These are phyloP conservation scores for Aspergillus avenaceus DNA, from an alignment of 495 filamentous ascomycete genomes.

Conservation along the genomic window DNA sequence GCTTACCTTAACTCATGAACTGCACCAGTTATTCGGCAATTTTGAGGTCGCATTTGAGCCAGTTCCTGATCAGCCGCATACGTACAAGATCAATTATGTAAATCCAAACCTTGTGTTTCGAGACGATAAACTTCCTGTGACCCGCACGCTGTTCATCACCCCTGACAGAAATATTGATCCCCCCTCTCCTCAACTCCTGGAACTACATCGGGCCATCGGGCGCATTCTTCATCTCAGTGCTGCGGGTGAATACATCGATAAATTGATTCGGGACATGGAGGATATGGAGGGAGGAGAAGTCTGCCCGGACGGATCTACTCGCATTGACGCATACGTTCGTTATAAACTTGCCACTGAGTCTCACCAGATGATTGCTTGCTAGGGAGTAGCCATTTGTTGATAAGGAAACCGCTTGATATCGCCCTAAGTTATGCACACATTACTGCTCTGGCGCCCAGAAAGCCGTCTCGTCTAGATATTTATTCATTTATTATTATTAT, in stretches of 20 bases:
- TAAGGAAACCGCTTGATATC: no score
- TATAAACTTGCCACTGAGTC: constrained; percentile 5
- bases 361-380: background rate
- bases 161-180: constrained; percentile 23
- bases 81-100: constrained; percentile 14
- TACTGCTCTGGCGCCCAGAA: no score
- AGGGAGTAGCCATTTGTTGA: no score
- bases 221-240: constrained; percentile 31
- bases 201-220: constrained; percentile 28
- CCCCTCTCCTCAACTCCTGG: constrained; percentile 25
- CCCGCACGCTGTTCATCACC: constrained; percentile 19
- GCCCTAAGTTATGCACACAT: no score
- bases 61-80: constrained; percentile 8
- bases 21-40: background rate
- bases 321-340: constrained; percentile 20
- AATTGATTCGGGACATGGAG: constrained; percentile 23
- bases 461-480: no score
- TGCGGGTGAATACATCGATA: constrained; percentile 27
- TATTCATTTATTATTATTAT: no score
- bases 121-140: constrained; percentile 12
- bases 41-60: constrained; percentile 8
- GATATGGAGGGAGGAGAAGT: constrained; percentile 15
- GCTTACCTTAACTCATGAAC: background rate
- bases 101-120: constrained; percentile 3
- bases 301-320: constrained; percentile 18